Percentiles rank a stretch among this genome's conserved stretches.
phyloP scores from a whole-genome alignment of 192 early-diverging fungal species.

The Funneliformis mosseae region DNA sequence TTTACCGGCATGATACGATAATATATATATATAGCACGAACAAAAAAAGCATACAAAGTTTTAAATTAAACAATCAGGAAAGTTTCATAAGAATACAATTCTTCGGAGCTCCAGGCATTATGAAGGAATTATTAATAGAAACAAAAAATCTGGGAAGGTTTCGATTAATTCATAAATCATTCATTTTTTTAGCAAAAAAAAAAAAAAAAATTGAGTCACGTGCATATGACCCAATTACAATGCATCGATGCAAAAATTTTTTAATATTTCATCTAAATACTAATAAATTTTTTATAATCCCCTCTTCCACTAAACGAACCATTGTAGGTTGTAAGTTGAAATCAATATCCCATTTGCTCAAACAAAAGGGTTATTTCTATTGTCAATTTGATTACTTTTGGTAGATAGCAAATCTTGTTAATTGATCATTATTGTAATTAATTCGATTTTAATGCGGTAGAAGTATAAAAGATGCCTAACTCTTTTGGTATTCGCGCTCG shows the following conservation, averaged over 20 bases:
- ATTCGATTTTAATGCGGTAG: not conserved
- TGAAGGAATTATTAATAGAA: not conserved
- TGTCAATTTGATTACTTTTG: not conserved
- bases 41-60: not conserved
- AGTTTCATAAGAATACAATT: constrained; percentile 29
- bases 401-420: not conserved
- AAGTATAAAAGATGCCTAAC: constrained; percentile 66
- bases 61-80: not conserved
- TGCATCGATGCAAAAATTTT: not conserved
- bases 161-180: too few species aligned
- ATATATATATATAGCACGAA: too few species aligned
- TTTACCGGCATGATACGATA: not conserved
- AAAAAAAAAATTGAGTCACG: not conserved
- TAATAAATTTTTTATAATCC: not conserved
- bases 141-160: too few species aligned
- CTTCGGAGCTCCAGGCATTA: constrained; percentile 24
- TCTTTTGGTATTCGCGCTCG: constrained; percentile 95
- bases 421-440: not conserved
- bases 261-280: not conserved
- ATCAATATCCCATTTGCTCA: not conserved
- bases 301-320: not conserved
- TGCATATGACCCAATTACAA: not conserved
- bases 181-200: not conserved
- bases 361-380: not conserved
- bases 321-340: not conserved